Base-by-base conservation (phyloP, 2,329 filamentous ascomycete genomes). In the Verticillium dahliae region DNA sequence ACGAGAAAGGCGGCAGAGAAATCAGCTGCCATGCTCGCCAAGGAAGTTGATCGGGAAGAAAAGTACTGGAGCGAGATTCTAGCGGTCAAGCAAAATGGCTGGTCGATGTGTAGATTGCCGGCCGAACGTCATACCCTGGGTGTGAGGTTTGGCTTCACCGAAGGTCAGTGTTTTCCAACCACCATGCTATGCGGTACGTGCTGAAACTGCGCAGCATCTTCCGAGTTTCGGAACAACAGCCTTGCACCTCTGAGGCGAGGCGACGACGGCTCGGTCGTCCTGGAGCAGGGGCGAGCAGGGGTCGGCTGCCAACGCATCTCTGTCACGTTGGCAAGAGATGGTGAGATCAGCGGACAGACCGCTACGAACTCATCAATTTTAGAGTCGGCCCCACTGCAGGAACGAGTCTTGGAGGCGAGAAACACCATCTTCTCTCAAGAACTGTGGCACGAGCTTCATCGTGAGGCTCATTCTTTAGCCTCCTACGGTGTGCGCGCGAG, bases 41-140 rank as follows among this genome's bases (percentile, higher is more conserved):
- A 83, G 11, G 93, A 97, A 72, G 89, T 96, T 38, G 82, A 85
- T 10, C 85, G 86, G 35, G 95, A 99, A 77, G 88, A 88, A 1
- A 88, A 84, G 68, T 99, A 96, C 74, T 99, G 95, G 95, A 84
- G 90, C 61, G 89, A 96, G 68, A 84, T 98, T 2, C 78, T 96
- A 56, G 85, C 87, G 10, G 87, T 98, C 55, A 92, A 89, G 66
- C 85, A 92, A 66, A 88, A 87, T 60, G 92, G 93, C 4, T 99
- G 95, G 94, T 88, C 90, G 22, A 79, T 98, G 18, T 94, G 89
- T 67, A 85, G 90, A 57, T 78, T 95, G 50, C 91, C 92, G 0
- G 80, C 87, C 6, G 88, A 94, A 67, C 81, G 82, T 58, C 86
- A 91, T 67, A 88, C 87, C 0, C 80, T 98, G 58, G 92, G 90